Base-by-base conservation (phyloP, 192 early-diverging fungal genomes). In the Rhizophagus prolifer region DNA sequence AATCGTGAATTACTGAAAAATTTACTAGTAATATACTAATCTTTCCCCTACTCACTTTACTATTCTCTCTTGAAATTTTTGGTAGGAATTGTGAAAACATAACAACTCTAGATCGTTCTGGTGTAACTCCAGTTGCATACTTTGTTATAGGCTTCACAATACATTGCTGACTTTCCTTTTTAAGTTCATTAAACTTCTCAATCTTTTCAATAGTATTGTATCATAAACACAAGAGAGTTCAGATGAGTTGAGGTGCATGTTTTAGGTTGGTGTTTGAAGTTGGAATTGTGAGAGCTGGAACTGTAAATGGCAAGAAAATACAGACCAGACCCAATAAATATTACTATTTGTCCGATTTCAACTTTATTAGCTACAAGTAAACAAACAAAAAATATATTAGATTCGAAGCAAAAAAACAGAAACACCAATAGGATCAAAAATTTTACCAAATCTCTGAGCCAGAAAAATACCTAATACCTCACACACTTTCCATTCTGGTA, bases 261-360 rank as follows among this genome's bases (percentile, higher is more conserved):
- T 67, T 12, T 36, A 67, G n/a, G 28, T 67, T 36, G 12, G 13
- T 13, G 16, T 2, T 21, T 4, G 34, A 67, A 41, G 65, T 67
- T 67, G 65, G 65, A n/a, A 67, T 67, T 1, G 47, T 50, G 47
- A 50, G 47, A 50, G 47, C 47, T 23, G 21, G 31, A 13, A 58
- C n/a, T 30, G 74, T 72, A 47, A 64, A 70, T 54, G 38, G 66
- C 31, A n/a, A 44, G 7, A 68, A 68, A 30, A 25, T 68, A 68
- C 38, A 68, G 13, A 1, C 38, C 38, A 25, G 66, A 23, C 7
- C n/a, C 38, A 68, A 68, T 25, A 44, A 68, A 68, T 0, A 68
- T 68, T 14, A 68, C n/a, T n/a, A n/a, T 68, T 68, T 68, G 38
- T 0, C 66, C 66, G 38, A 68, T 68, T 68, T 68, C 38, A 44